These are phyloP conservation scores for Monilinia fructicola DNA, from an alignment of 2,329 filamentous ascomycete genomes.

Conservation along the genomic window DNA sequence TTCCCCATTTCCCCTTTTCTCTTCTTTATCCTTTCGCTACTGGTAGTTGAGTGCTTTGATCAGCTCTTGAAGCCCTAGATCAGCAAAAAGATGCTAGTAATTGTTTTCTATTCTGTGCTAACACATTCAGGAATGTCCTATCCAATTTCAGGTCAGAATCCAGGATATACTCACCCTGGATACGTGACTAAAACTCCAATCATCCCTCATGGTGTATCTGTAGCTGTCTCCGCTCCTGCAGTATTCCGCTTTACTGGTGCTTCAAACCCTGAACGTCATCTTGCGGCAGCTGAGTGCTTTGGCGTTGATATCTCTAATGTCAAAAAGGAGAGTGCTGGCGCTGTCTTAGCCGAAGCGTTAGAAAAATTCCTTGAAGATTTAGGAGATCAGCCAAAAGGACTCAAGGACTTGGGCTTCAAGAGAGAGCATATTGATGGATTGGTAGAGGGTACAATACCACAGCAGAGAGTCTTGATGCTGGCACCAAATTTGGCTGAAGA, in stretches of 20 bases:
- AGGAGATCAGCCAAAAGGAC: conserved; percentile 85
- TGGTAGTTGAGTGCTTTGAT: too few species aligned
- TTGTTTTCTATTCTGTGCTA: conserved; percentile 7
- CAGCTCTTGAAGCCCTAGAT: neutral
- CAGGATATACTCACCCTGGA: conserved; percentile 83
- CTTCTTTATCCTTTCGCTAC: neutral
- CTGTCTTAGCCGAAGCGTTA: conserved; percentile 81
- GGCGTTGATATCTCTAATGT: conserved; percentile 86
- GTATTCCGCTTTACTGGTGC: conserved; percentile 92
- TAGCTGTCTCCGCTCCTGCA: conserved; percentile 88
- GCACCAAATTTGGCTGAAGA: conserved; percentile 78
- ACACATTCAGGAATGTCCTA: conserved; percentile 77
- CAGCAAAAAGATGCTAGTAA: neutral
- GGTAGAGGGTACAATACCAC: conserved; percentile 93
- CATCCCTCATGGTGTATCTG: conserved; percentile 94
- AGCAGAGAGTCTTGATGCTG: conserved; percentile 85
- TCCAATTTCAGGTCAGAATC: conserved; percentile 93
- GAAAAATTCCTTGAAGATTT: conserved; percentile 76
- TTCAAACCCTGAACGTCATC: conserved; percentile 88
- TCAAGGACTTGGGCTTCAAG: conserved; percentile 81
- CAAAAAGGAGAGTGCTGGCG: conserved; percentile 85
- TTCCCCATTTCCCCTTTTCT: neutral
- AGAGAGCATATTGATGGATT: conserved; percentile 73
- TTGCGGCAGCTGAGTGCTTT: conserved; percentile 85
- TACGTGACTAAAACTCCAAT: conserved; percentile 75